Base-by-base conservation (phyloP, 805 yeast genomes). In the Saturnispora halmiae region DNA sequence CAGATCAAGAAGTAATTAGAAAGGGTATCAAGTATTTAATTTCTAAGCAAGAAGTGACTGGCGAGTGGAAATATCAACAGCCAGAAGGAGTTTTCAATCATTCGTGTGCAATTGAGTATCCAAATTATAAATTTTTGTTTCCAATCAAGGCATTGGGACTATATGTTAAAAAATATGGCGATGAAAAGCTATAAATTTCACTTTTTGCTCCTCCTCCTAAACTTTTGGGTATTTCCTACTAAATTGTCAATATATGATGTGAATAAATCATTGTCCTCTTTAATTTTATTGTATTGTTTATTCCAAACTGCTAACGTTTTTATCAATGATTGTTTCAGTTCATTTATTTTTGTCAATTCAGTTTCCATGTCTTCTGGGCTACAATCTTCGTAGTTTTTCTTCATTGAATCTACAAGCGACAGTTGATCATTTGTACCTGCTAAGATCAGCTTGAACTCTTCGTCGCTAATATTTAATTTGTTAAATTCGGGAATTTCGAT, bases 31-130 rank as follows among this genome's bases (percentile, higher is more conserved):
- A 62, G 30, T 61, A 86, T 25, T 53, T 92, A 36, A 73, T 83
- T 67, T 51, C 63, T 2, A 67, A 84, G 47, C 98, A 92, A 56
- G 56, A 69, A 28, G 51, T 65, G 1, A 74, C 78, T 21, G 99
- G 99, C 2, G 92, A 85, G 48, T 92, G 94, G 86, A 65, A 70
- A 42, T 78, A 73, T 52, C 95, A 90, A 52, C 82, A 75, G 24
- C 77, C 83, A 21, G 97, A 90, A 61, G 99, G 99, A 34, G 96
- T 92, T 0, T 92, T 92, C 69, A 92, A 92, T 59, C 96, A 92
- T 56, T 77, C 86, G 1, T 71, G 65, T 65, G 95, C 92, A 2
- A 92, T 92, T 54, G 97, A 92, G 60, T 92, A 92, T 58, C 97
- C 97, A 30, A 84, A 86, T 53, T 92, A 92, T 62, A 78, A 82